Evolutionary conservation across 306 rosid genomes (phyloP).

Genomic region (Macrotyloma uniflorum): DNA sequence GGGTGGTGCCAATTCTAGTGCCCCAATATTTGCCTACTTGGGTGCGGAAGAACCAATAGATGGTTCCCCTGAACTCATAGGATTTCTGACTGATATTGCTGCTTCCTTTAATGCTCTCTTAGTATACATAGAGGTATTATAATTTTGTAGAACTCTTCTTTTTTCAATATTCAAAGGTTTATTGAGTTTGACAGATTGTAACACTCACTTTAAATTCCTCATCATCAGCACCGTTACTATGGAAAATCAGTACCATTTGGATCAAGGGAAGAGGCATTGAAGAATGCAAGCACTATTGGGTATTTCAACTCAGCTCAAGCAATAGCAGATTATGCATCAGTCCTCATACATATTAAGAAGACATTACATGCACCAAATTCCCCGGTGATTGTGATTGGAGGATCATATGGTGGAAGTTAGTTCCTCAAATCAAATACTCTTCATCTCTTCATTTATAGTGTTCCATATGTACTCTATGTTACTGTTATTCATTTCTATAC

Average conservation of each 20-base stretch:
- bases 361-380: constrained; percentile 48
- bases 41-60: constrained; percentile 70
- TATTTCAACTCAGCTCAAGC: constrained; percentile 89
- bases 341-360: constrained; percentile 59
- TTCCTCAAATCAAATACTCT: not conserved
- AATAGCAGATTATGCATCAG: constrained; percentile 69
- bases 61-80: constrained; percentile 11
- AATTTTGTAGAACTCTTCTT: not conserved
- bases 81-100: constrained; percentile 71
- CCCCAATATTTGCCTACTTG: constrained; percentile 69
- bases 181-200: not conserved
- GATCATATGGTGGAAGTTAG: constrained; percentile 92
- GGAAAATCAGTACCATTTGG: constrained; percentile 76
- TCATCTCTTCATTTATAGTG: not conserved
- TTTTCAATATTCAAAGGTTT: not conserved
- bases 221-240: constrained; percentile 72
- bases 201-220: not conserved
- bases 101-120: constrained; percentile 61
- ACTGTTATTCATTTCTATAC: not conserved
- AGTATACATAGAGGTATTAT: constrained; percentile 66
- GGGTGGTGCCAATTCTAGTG: constrained; percentile 63
- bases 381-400: constrained; percentile 78
- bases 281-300: constrained; percentile 60
- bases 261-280: constrained; percentile 66
- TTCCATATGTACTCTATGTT: not conserved